Evolutionary conservation across 2,329 filamentous ascomycete genomes (phyloP), one percentile per base, ranked within the genome.

Genomic region (Neonectria ditissima): DNA sequence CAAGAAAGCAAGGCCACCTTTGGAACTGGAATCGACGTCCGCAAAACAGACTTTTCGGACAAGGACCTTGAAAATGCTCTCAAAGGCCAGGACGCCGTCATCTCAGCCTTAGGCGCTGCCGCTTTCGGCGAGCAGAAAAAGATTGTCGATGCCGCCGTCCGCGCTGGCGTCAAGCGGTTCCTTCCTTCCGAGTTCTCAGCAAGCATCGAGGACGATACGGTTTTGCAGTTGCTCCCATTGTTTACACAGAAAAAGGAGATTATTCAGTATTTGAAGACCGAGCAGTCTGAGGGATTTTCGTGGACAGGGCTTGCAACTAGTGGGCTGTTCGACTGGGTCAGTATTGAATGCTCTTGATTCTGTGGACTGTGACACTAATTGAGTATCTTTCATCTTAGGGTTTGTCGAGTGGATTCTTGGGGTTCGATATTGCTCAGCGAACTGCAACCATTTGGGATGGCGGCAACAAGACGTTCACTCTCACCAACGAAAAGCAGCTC

Each of bases 111-210:
- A 18, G 80, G 79, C 16, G 71, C 84, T 7, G 44, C 65, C 9
- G 61, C 59, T 13, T 53, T 68, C 5, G 83, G 87, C 61, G 75
- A 78, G 18, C 86, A 88, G 66, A 75, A 78, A 32, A 78, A 78
- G 30, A 74, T 87, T 63, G 82, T 87, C 44, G 82, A 87, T 55
- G 86, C 85, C 1, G 81, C 84, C 22, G 77, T 85, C 24, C 77
- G 78, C 7, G 85, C 85, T 7, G 84, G 85, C 8, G 84, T 88
- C 6, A 80, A 83, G 67, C 80, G 84, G 22, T 86, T 87, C 74
- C 76, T 88, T 24, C 84, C 85, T 5, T 82, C 82, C 4, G 86
- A 88, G 62, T 88, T 82, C 53, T 68, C 61, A n/a, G 66, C 67
- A 32, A 78, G 74, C 11, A 75, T 76, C 74, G 70, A 77, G 11